Evolutionary conservation across 768 basidiomycete species (phyloP).

Genomic region (Filobasidium wieringae): DNA sequence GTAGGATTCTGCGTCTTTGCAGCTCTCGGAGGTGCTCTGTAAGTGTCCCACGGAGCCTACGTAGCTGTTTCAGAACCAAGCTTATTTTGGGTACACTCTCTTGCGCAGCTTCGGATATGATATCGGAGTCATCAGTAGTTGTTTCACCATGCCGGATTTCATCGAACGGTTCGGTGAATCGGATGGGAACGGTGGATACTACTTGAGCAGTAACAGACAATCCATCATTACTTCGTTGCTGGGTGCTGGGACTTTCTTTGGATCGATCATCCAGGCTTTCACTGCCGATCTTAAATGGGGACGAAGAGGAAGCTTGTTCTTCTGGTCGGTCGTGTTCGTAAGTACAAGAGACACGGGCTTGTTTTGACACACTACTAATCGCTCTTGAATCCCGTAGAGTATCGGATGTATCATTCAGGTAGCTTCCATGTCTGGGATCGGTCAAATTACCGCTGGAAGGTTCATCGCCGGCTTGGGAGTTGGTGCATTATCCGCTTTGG

Average conservation of each 20-base stretch:
- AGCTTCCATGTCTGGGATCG: conserved; percentile 50
- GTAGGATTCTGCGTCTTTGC: conserved; percentile 1
- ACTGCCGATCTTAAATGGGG: conserved; percentile 58
- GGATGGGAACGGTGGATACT: conserved; percentile 21
- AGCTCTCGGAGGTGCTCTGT: background rate
- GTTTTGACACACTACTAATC: background rate
- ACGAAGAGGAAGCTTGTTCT: conserved; percentile 59
- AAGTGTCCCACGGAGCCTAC: background rate
- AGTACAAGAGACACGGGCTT: conserved; percentile 9
- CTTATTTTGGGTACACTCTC: background rate
- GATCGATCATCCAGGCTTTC: conserved; percentile 10
- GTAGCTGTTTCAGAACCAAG: background rate
- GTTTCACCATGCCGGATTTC: conserved; percentile 11
- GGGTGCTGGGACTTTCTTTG: conserved; percentile 49
- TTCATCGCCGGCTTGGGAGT: conserved; percentile 61
- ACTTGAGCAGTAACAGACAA: conserved; percentile 54
- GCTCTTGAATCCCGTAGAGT: conserved; percentile 36
- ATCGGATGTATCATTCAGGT: conserved; percentile 59
- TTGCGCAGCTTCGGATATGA: conserved; percentile 1
- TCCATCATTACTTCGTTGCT: conserved; percentile 68
- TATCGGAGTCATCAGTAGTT: conserved; percentile 9
- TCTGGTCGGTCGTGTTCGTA: conserved; percentile 59
- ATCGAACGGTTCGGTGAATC: conserved; percentile 10
- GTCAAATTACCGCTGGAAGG: conserved; percentile 53
- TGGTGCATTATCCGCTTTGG: conserved; percentile 52